These are phyloP conservation scores for Spinellus fusiger DNA, from an alignment of 192 early-diverging fungal species.

Conservation along the genomic window DNA sequence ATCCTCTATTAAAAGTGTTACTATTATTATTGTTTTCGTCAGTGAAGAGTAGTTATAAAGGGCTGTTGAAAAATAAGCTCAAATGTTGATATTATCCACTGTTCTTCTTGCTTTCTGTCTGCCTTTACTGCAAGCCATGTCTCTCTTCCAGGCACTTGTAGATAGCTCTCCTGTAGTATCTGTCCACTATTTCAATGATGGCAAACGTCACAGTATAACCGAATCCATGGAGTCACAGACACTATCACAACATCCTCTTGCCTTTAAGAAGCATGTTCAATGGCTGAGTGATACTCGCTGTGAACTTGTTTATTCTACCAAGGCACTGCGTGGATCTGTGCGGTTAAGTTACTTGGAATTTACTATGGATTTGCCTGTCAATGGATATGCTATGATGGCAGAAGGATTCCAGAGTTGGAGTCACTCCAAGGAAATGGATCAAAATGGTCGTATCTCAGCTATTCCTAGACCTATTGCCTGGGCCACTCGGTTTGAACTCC, in stretches of 20 bases:
- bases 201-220: not conserved
- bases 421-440: constrained; percentile 21
- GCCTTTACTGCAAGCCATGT: not conserved
- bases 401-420: constrained; percentile 51
- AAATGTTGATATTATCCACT: not conserved
- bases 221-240: not conserved
- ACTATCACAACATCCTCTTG: not conserved
- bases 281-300: not conserved
- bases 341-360: constrained; percentile 11
- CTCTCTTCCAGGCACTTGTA: not conserved
- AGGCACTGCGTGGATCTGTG: not conserved
- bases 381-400: constrained; percentile 32
- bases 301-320: constrained; percentile 7
- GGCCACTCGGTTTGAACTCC: constrained; percentile 27
- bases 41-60: too few relatives aligned
- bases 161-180: not conserved
- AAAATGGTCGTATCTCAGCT: constrained; percentile 23
- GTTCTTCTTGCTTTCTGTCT: not conserved
- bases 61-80: not conserved
- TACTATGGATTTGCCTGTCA: constrained; percentile 7
- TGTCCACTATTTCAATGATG: not conserved
- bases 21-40: too few relatives aligned
- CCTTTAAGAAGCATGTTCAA: not conserved
- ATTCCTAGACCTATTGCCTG: constrained; percentile 27
- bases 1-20: too few relatives aligned